These are phyloP conservation scores for Daldinia vernicosa DNA, from an alignment of 495 filamentous ascomycete species.

Conservation along the genomic window DNA sequence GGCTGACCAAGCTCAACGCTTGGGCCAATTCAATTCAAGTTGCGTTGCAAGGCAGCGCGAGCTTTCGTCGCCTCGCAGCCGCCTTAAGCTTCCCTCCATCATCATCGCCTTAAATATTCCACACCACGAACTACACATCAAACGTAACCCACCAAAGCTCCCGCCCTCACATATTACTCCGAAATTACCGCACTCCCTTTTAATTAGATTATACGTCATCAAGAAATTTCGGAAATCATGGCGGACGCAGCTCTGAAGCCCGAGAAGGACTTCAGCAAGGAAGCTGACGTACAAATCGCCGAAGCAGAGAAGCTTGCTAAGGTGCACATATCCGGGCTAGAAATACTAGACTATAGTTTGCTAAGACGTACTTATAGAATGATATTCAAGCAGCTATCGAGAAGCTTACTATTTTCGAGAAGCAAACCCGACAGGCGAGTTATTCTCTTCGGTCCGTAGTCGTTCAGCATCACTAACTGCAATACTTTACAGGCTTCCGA, in stretches of 20 bases:
- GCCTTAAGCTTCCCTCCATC: conserved; percentile 23
- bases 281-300: conserved; percentile 88
- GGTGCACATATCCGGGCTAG: conserved; percentile 57
- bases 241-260: conserved; percentile 63
- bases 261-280: conserved; percentile 83
- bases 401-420: conserved; percentile 89
- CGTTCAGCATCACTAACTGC: conserved; percentile 29
- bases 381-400: conserved; percentile 88
- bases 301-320: conserved; percentile 88
- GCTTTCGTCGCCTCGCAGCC: conserved; percentile 39
- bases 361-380: conserved; percentile 57
- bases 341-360: conserved; percentile 15
- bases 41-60: conserved; percentile 37
- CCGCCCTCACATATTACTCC: background rate
- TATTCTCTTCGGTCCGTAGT: background rate
- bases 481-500: conserved; percentile 76
- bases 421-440: conserved; percentile 91
- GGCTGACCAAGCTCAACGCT: conserved; percentile 33
- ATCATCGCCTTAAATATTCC: background rate
- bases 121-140: conserved; percentile 9
- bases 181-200: background rate
- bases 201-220: background rate
- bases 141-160: background rate
- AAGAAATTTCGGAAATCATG: conserved; percentile 45
- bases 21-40: conserved; percentile 28